Conservation (phyloP, 805 yeast species). For the Blastobotrys muscicola region DNA sequence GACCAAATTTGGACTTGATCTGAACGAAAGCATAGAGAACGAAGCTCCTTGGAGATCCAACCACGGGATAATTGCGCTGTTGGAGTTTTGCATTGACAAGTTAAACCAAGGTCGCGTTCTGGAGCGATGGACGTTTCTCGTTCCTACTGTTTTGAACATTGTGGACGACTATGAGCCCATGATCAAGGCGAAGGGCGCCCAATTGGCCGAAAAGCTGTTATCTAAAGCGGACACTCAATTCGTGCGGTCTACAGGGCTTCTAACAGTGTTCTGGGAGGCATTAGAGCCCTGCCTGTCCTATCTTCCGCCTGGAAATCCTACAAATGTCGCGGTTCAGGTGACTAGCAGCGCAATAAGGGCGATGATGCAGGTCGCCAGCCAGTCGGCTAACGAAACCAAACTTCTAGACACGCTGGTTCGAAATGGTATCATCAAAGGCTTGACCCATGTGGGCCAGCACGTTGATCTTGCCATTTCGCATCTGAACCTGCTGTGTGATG, state of each 20-base stretch:
- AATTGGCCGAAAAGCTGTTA: conserved; percentile 9
- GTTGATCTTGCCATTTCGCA: conserved; percentile 14
- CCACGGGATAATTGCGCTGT: conserved; percentile 4
- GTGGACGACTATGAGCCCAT: conserved; percentile 22
- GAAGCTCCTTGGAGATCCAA: conserved; percentile 7
- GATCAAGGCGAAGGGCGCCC: conserved; percentile 19
- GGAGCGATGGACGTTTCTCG: conserved; percentile 23
- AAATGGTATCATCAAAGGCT: conserved; percentile 21
- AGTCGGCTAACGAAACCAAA: conserved; percentile 20
- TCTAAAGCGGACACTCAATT: conserved; percentile 5
- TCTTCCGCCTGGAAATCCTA: conserved; percentile 25
- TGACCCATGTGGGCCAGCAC: conserved; percentile 17
- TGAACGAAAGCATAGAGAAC: neutral
- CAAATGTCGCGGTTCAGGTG: conserved; percentile 12
- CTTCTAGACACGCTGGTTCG: conserved; percentile 17
- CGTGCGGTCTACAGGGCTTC: conserved; percentile 20
- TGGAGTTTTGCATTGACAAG: conserved; percentile 4
- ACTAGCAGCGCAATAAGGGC: conserved; percentile 33
- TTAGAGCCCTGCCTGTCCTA: conserved; percentile 21
- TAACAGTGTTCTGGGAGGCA: conserved; percentile 22
- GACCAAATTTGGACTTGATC: neutral
- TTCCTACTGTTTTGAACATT: conserved; percentile 24
- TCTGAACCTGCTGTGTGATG: conserved; percentile 7
- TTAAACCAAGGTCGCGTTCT: neutral
- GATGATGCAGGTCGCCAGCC: conserved; percentile 31